A percentile compares a stretch with the other conserved stretches of the same genome.
These are phyloP conservation scores for Barbarea vulgaris DNA, from an alignment of 345 rosid genomes.

Conservation along the genomic window DNA sequence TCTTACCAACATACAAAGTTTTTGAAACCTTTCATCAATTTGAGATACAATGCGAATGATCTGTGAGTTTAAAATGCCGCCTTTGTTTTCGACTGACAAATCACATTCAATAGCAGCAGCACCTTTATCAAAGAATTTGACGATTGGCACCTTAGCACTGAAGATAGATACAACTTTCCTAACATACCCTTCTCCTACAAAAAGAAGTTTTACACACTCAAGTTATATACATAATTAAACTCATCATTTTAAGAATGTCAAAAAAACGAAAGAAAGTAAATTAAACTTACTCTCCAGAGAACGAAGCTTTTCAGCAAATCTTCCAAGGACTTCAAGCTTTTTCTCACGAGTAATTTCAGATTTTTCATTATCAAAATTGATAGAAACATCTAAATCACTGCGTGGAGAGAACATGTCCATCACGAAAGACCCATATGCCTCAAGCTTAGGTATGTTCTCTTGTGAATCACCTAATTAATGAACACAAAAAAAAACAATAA, in stretches of 20 bases:
- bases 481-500: neutral
- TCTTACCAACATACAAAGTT: constrained; percentile 61
- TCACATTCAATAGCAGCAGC: constrained; percentile 50
- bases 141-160: constrained; percentile 59
- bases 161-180: constrained; percentile 43
- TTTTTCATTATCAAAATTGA: constrained; percentile 40
- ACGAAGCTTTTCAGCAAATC: constrained; percentile 43
- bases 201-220: neutral
- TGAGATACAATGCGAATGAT: constrained; percentile 48
- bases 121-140: constrained; percentile 47
- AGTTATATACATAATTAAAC: neutral
- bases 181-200: constrained; percentile 52
- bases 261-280: neutral
- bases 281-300: constrained; percentile 44
- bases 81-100: constrained; percentile 54
- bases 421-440: constrained; percentile 55
- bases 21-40: constrained; percentile 62
- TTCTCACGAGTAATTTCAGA: constrained; percentile 40
- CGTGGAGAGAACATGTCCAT: constrained; percentile 50
- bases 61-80: constrained; percentile 49
- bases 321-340: constrained; percentile 45
- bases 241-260: neutral
- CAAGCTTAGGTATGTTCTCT: constrained; percentile 44
- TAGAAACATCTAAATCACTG: constrained; percentile 59
- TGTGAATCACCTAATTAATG: constrained; percentile 41